phyloP scores from a whole-genome alignment of 441 rosid genomes.

The Erodium texanum region DNA sequence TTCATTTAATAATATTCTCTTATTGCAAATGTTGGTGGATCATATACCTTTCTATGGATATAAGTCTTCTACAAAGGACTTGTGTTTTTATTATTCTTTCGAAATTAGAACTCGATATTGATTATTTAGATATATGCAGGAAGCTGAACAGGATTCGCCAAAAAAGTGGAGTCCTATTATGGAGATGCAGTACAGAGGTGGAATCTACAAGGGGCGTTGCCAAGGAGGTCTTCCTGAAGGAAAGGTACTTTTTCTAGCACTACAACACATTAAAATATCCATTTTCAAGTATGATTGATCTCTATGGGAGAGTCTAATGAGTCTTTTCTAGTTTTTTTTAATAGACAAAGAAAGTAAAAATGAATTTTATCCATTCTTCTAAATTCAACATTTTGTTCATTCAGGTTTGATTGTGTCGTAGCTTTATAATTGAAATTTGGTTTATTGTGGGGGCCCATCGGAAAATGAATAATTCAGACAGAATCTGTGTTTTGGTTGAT shows the following conservation, averaged over 20 bases:
- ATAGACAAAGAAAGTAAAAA: no score
- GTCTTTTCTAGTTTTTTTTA: no score
- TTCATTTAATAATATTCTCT: neutral
- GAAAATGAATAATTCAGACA: no score
- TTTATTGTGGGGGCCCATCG: no score
- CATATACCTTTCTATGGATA: neutral
- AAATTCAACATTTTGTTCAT: no score
- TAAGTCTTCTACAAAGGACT: neutral
- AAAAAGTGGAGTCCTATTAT: conserved; percentile 71
- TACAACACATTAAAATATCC: conserved; percentile 14
- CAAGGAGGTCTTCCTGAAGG: conserved; percentile 99
- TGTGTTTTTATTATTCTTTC: neutral
- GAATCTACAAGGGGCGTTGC: conserved; percentile 68
- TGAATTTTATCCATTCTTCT: no score
- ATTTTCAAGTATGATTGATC: conserved; percentile 15
- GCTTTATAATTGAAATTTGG: no score
- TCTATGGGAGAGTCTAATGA: conserved; percentile 8
- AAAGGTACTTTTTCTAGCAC: conserved; percentile 43
- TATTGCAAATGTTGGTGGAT: neutral
- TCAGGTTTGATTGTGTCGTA: no score
- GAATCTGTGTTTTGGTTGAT: no score
- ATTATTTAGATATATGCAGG: conserved; percentile 35
- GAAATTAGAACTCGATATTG: conserved; percentile 9
- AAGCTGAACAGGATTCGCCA: conserved; percentile 77
- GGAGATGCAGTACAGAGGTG: conserved; percentile 93